Evolutionary conservation across 225 moss, liverwort and hornwort species (phyloP).

Genomic region (Polytrichum formosum): DNA sequence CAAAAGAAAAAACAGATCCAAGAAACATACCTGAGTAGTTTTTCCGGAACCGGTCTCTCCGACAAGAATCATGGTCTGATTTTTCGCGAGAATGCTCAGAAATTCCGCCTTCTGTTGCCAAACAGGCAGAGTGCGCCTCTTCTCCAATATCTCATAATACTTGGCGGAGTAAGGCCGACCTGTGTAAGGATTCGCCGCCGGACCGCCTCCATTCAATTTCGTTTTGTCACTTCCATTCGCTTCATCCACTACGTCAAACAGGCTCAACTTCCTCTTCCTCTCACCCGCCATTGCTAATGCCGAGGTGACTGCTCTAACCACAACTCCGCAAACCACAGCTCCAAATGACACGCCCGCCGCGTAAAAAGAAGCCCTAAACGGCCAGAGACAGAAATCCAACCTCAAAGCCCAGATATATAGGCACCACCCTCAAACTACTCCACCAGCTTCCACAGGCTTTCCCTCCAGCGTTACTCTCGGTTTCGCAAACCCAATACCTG

Average conservation of each 20-base stretch:
- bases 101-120: slow-evolving; percentile 99
- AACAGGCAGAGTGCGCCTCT: slow-evolving; percentile 79
- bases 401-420: too few relatives aligned
- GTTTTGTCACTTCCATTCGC: slow-evolving; percentile 58
- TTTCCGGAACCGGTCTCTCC: slow-evolving; percentile 99
- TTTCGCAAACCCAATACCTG: too few relatives aligned
- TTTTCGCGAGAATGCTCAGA: slow-evolving; percentile 76
- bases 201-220: slow-evolving; percentile 69
- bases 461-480: too few relatives aligned
- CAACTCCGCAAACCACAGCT: too few relatives aligned
- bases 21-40: slow-evolving; percentile 78
- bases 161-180: slow-evolving; percentile 50
- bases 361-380: too few relatives aligned
- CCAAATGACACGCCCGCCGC: too few relatives aligned
- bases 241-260: slow-evolving; percentile 90
- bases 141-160: slow-evolving; percentile 61
- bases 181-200: slow-evolving; percentile 56
- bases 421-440: too few relatives aligned
- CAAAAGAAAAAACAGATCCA: neutral
- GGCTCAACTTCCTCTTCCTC: slow-evolving; percentile 92
- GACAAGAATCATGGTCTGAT: slow-evolving; percentile 95
- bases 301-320: too few relatives aligned
- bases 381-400: too few relatives aligned
- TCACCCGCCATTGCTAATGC: slow-evolving; percentile 52
- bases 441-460: too few relatives aligned